Conservation (phyloP, 78 protist species). For the Dictyostelium firmibasis region DNA sequence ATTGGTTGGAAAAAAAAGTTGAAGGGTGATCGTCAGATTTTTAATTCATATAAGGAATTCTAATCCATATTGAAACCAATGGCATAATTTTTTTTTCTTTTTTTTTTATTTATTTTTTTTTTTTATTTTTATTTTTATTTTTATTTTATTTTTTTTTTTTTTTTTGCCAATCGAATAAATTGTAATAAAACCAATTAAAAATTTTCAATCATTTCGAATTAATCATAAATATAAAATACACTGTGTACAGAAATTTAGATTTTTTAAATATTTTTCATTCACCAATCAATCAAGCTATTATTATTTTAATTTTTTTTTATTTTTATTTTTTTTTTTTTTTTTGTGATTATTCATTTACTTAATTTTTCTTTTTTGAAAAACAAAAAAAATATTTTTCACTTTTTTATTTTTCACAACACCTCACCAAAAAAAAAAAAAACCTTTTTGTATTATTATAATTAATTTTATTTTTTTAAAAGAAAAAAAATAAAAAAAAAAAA, state of each 20-base stretch:
- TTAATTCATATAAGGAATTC: neutral
- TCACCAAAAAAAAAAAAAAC: neutral
- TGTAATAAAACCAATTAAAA: neutral
- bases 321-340: neutral
- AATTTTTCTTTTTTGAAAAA: neutral
- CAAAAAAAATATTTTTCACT: neutral
- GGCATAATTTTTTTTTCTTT: neutral
- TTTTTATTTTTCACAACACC: neutral
- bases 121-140: no score
- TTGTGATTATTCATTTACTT: neutral
- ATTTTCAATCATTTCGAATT: neutral
- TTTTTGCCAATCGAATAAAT: neutral
- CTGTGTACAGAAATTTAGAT: neutral
- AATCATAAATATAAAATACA: neutral
- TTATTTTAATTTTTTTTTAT: neutral
- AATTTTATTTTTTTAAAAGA: neutral
- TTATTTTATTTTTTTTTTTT: neutral
- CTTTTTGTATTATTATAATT: neutral
- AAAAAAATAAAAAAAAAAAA: neutral
- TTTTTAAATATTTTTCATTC: neutral
- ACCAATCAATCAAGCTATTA: neutral
- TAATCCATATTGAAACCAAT: neutral
- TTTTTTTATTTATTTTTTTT: neutral
- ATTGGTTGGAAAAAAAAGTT: neutral
- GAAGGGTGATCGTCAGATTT: neutral